These are phyloP conservation scores for Thelephora ganbajun DNA, from an alignment of 768 basidiomycete genomes.

Conservation along the genomic window DNA sequence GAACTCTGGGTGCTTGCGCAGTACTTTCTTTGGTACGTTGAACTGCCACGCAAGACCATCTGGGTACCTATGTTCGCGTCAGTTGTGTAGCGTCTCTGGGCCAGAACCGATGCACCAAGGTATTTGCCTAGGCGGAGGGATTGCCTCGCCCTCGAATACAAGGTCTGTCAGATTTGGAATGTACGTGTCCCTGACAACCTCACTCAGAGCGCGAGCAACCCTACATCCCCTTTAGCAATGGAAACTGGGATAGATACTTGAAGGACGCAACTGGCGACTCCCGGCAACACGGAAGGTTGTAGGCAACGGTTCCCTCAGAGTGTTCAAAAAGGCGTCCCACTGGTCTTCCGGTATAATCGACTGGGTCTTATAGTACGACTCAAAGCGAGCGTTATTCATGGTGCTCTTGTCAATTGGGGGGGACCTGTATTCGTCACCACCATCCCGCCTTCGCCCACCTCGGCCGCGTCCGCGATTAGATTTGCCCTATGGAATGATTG, in stretches of 20 bases:
- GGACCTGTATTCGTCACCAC: constrained; percentile 25
- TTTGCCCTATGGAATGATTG: too few relatives aligned
- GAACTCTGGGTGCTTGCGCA: constrained; percentile 82
- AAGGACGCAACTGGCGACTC: constrained; percentile 49
- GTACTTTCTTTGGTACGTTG: constrained; percentile 76
- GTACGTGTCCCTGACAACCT: constrained; percentile 62
- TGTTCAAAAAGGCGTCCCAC: constrained; percentile 60
- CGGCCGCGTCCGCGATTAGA: neutral
- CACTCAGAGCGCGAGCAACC: constrained; percentile 61
- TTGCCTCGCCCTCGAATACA: constrained; percentile 57
- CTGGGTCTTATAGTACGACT: constrained; percentile 62
- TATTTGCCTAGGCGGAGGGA: constrained; percentile 73
- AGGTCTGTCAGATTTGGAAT: constrained; percentile 64
- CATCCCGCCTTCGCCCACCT: neutral
- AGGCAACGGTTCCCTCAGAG: constrained; percentile 61
- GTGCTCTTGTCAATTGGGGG: constrained; percentile 42
- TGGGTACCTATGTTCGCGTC: constrained; percentile 57
- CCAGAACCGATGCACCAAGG: constrained; percentile 44
- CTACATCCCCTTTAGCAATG: constrained; percentile 19
- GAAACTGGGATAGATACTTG: constrained; percentile 10
- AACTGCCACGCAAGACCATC: constrained; percentile 94
- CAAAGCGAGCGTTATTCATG: constrained; percentile 61
- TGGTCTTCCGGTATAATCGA: constrained; percentile 63
- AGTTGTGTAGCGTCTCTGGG: neutral
- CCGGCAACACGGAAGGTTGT: constrained; percentile 92